Evolutionary conservation across 2,329 filamentous ascomycete species (phyloP).

Genomic region (Alternaria triticina): DNA sequence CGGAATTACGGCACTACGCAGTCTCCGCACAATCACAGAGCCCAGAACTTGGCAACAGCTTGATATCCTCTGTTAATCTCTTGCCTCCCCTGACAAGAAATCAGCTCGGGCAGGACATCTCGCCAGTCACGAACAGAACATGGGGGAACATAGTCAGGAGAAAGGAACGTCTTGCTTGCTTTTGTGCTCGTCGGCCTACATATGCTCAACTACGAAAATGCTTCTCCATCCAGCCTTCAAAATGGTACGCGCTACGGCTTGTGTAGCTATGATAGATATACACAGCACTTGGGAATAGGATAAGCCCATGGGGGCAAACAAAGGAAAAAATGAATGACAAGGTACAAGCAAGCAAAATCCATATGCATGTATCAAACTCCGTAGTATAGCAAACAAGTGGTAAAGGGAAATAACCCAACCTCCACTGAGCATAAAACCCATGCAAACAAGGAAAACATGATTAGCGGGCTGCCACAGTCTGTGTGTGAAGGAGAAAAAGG

Average conservation of each 20-base stretch:
- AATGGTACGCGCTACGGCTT: constrained; percentile 21
- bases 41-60: not conserved
- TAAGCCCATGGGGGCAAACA: constrained; percentile 17
- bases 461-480: constrained; percentile 42
- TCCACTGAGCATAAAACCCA: constrained; percentile 38
- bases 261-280: constrained; percentile 35
- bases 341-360: constrained; percentile 30
- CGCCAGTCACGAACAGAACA: not conserved
- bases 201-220: constrained; percentile 22
- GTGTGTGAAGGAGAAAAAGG: constrained; percentile 24
- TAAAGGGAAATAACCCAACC: constrained; percentile 23
- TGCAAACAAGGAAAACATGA: constrained; percentile 39
- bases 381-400: constrained; percentile 28
- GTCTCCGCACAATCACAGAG: not conserved
- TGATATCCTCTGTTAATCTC: not conserved
- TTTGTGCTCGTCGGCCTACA: constrained; percentile 32
- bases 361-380: constrained; percentile 48
- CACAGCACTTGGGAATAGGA: constrained; percentile 24
- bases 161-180: constrained; percentile 39
- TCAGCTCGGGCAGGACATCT: not conserved
- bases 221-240: constrained; percentile 6
- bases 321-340: constrained; percentile 16
- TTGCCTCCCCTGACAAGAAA: not conserved
- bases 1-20: not conserved
- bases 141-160: not conserved